Evolutionary conservation across 2,329 filamentous ascomycete species (phyloP), one percentile per base, ranked within the genome.

Genomic region (Neonectria hederae): DNA sequence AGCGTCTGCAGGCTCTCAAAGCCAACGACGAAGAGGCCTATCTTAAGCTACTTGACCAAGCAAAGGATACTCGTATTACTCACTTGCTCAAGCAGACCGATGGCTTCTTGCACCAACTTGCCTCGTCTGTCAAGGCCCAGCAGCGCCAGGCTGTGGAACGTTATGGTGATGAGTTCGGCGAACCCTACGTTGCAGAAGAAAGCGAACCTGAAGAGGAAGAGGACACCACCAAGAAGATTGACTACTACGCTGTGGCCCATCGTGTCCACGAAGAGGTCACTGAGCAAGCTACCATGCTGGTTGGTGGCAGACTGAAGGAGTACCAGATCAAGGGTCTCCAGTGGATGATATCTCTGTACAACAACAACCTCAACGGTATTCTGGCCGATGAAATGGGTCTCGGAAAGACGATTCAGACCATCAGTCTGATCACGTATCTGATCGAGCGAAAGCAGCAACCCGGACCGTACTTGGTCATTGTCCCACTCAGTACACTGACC

Each of bases 291-390:
- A 80, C 81, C 57, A 97, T 97, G 46, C 86, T 99, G 65, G 93
- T 98, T 67, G 96, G 96, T 77, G 96, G 96, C 76, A 92, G 85
- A 11, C 85, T 99, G 70, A 99, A 99, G 80, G 96, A 99, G 78
- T 99, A 99, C 80, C 96, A 99, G 82, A 72, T 99, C 81, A 98
- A 97, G 89, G 96, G 96, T 86, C 83, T 99, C 52, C 95, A 99
- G 79, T 99, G 96, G 96, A 99, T 99, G 96, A 90, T 99, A 65
- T 99, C 96, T 14, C 86, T 99, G 14, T 99, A 98, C 87, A 99
- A 99, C 89, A 99, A 99, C 85, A 99, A 97, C 81, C 88, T 99
- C 70, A 99, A 99, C 79, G 96, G 96, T 87, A 98, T 99, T 70
- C 84, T 99, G 74, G 96, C 96, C 63, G 96, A 99, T 75, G 96